Evolutionary conservation across 352 stramenopile species (phyloP).

Genomic region (Phytophthora sansomeana): DNA sequence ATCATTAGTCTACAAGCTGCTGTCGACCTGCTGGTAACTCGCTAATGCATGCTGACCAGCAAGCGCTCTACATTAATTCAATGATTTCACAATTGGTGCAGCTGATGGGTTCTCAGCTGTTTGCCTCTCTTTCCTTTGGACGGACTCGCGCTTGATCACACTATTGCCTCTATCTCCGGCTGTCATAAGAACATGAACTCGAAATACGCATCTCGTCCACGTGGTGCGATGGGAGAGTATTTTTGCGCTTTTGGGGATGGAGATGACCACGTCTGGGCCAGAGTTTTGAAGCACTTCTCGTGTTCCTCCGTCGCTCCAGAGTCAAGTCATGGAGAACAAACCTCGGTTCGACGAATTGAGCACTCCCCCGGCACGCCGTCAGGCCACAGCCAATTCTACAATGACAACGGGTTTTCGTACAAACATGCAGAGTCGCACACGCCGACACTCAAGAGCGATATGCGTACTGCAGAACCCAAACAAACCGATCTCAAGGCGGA

Average conservation of each 20-base stretch:
- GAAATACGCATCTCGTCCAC: conserved; percentile 21
- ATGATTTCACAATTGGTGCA: not conserved
- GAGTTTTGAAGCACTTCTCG: conserved; percentile 13
- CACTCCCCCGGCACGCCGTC: conserved; percentile 35
- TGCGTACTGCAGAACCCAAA: conserved; percentile 12
- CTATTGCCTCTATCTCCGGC: conserved; percentile 15
- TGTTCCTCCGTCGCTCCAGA: conserved; percentile 4
- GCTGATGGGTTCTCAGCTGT: conserved; percentile 21
- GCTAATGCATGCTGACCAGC: not conserved
- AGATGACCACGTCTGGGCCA: not conserved
- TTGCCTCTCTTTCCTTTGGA: conserved; percentile 26
- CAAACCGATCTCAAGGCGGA: conserved; percentile 13
- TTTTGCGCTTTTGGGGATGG: not conserved
- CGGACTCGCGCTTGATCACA: conserved; percentile 4
- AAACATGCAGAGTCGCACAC: conserved; percentile 31
- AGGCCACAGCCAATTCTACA: conserved; percentile 19
- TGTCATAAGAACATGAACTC: conserved; percentile 35
- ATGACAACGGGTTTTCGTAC: conserved; percentile 19
- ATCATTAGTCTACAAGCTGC: not conserved
- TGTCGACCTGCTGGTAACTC: not conserved
- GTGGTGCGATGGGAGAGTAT: conserved; percentile 21
- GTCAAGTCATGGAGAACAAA: conserved; percentile 19
- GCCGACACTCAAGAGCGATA: conserved; percentile 34
- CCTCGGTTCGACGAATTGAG: conserved; percentile 31
- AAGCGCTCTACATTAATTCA: not conserved